Evolutionary conservation across 495 filamentous ascomycete genomes (phyloP), one percentile per base, ranked within the genome.

Genomic region (Gamarada debralockiae): DNA sequence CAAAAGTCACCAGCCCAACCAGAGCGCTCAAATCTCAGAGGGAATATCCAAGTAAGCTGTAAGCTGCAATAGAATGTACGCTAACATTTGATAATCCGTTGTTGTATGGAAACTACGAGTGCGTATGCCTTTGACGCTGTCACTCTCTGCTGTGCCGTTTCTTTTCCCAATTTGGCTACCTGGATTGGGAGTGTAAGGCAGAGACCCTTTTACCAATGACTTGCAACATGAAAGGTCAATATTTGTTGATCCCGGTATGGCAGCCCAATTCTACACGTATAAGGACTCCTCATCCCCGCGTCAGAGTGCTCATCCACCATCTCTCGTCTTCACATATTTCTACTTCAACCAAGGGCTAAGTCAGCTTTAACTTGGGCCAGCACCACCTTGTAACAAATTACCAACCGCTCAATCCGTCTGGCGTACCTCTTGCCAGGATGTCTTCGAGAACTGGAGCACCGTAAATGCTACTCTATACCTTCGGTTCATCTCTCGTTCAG

Each of bases 1-100:
- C 44, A 47, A 47, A 47, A 47, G 44, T 47, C 44, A 47, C 22
- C 21, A 31, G 44, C 20, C 44, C 44, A 47, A 47, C 23, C 44
- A 47, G 15, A 27, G 22, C 27, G 18, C 44, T 25, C 27, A 47
- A 21, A 47, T n/a, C 12, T 47, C 44, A 22, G 12, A 18, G 44
- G 24, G 14, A 25, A 47, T n/a, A 31, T 29, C 13, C n/a, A n/a
- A n/a, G n/a, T n/a, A n/a, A n/a, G n/a, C n/a, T n/a, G n/a, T n/a
- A n/a, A n/a, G n/a, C n/a, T 25, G 15, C 44, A 12, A 47, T 12
- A 27, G 22, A 25, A 14, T 25, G 20, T 18, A n/a, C 13, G 23
- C 12, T 31, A 47, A 47, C 44, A 31, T 29, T 22, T 14, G 9
- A 21, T 27, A 25, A 3, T 27, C 14, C 12, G 44, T n/a, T 47